Base-by-base conservation (phyloP, 768 basidiomycete genomes). In the Trametes villosa region DNA sequence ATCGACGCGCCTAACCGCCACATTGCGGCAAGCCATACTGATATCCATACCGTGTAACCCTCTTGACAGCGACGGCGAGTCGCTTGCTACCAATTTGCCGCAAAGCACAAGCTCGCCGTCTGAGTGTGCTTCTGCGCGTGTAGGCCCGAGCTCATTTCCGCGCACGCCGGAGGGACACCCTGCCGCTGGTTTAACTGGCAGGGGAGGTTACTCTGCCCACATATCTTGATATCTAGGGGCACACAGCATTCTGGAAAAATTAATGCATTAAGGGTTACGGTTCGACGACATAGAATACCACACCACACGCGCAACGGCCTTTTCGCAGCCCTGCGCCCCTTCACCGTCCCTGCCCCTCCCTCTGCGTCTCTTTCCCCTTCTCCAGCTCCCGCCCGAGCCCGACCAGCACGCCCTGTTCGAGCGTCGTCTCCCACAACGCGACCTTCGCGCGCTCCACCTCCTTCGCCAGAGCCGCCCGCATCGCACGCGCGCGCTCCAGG, bases 381-480 rank as follows among this genome's bases (percentile, higher is more conserved):
- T 63, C 62, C 36, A 63, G 18, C 49, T 67, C 66, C 46, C 53
- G 45, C 22, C 63, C 63, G 15, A 64, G 17, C 4, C 51, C 63
- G 11, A 64, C 63, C 26, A 89, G 73, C 52, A 81, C 84, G n/a
- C 85, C 87, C 67, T 86, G 82, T 72, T 90, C 89, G 51, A 90
- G 79, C 40, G 83, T 86, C 51, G 81, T 80, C 74, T 90, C 88
- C 91, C 91, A 91, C 57, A 91, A 72, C 67, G 87, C 85, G 29
- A 83, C 77, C 68, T 87, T 87, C 24, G 86, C 82, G 53, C 75
- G 76, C 49, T 86, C 80, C 45, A 92, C 73, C 73, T 88, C 86
- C 11, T 73, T 74, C 56, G 75, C 74, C 36, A 92, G 65, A 65
- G 83, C 77, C 55, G 74, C 72, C 59, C 83, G 81, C 67, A 82